phyloP scores from a whole-genome alignment of 2,329 filamentous ascomycete species.

The Cladophialophora chaetospira region DNA sequence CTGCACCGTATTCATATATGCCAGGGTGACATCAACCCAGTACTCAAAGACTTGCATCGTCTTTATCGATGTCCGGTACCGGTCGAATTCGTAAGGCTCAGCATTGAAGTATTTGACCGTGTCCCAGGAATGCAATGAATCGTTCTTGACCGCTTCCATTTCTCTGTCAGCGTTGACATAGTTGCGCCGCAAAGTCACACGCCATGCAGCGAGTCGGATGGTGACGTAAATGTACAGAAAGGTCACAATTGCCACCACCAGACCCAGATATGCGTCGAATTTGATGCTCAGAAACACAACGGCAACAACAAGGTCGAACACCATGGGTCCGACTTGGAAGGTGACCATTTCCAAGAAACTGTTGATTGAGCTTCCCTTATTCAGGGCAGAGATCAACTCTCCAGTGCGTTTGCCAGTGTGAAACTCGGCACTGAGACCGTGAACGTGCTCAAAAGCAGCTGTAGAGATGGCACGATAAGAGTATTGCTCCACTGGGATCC shows the following conservation, averaged over 20 bases:
- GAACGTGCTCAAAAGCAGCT: slow-evolving; percentile 95
- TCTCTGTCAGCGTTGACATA: slow-evolving; percentile 96
- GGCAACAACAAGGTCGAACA: slow-evolving; percentile 83
- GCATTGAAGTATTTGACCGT: slow-evolving; percentile 91
- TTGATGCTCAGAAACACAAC: slow-evolving; percentile 75
- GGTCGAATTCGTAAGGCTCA: slow-evolving; percentile 73
- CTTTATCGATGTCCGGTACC: slow-evolving; percentile 70
- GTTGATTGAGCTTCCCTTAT: slow-evolving; percentile 95
- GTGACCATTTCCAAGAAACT: slow-evolving; percentile 95
- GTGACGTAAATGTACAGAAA: slow-evolving; percentile 97
- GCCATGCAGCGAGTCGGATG: slow-evolving; percentile 90
- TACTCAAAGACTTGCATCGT: slow-evolving; percentile 75
- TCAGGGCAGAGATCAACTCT: slow-evolving; percentile 90
- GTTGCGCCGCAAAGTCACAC: slow-evolving; percentile 83
- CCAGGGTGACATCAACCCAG: slow-evolving; percentile 73
- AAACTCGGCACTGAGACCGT: slow-evolving; percentile 91
- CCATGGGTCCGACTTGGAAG: slow-evolving; percentile 93
- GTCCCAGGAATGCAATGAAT: slow-evolving; percentile 98
- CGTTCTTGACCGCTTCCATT: slow-evolving; percentile 96
- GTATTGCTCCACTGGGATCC: slow-evolving; percentile 97
- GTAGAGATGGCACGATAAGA: slow-evolving; percentile 93
- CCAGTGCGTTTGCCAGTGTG: slow-evolving; percentile 95
- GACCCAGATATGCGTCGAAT: slow-evolving; percentile 87
- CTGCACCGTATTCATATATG: slow-evolving; percentile 78
- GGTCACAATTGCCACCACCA: slow-evolving; percentile 85